These are phyloP conservation scores for Candida sojae DNA, from an alignment of 1,139 yeast genomes.

Conservation along the genomic window DNA sequence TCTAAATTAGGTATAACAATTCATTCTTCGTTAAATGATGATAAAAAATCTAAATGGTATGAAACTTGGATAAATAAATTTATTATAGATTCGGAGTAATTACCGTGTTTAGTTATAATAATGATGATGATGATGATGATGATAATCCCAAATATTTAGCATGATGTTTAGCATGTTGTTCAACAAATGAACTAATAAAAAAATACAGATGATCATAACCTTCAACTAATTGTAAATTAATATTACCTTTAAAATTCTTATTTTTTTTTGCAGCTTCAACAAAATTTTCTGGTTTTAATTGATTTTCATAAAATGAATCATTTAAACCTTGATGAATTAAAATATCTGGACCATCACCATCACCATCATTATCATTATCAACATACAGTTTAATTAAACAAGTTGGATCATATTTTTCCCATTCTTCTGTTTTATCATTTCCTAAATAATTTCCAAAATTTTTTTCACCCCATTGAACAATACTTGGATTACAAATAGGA, in stretches of 20 bases:
- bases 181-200: constrained; percentile 79
- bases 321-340: constrained; percentile 82
- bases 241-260: constrained; percentile 62
- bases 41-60: constrained; percentile 52
- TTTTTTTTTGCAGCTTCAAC: constrained; percentile 62
- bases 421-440: constrained; percentile 44
- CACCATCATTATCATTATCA: no score
- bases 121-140: no score
- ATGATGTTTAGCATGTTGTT: constrained; percentile 84
- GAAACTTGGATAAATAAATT: constrained; percentile 47
- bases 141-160: constrained; percentile 77
- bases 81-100: constrained; percentile 13
- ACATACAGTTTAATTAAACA: constrained; percentile 64
- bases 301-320: constrained; percentile 73
- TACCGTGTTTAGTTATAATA: constrained; percentile 10
- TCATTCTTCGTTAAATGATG: constrained; percentile 40
- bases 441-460: constrained; percentile 82
- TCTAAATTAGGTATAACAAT: constrained; percentile 36
- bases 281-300: constrained; percentile 77
- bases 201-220: constrained; percentile 93
- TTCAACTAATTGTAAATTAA: constrained; percentile 65
- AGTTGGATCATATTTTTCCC: constrained; percentile 83
- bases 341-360: constrained; percentile 56
- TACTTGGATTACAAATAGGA: constrained; percentile 80
- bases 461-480: constrained; percentile 82